Evolutionary conservation across 192 early-diverging fungal genomes (phyloP).

Genomic region (Coemansia sp.): DNA sequence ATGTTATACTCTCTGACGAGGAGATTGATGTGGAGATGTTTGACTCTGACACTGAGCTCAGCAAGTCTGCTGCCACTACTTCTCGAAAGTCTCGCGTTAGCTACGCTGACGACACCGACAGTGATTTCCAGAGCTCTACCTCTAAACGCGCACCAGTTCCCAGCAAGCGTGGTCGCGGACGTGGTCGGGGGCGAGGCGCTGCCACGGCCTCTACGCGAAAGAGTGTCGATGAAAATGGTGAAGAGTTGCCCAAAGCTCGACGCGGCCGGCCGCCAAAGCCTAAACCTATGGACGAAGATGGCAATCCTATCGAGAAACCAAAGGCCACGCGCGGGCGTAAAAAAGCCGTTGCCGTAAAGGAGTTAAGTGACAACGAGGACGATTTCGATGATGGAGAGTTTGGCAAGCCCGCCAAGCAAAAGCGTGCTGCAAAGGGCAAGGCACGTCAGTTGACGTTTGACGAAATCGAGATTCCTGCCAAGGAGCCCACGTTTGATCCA

Average conservation of each 20-base stretch:
- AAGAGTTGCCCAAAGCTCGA: slow-evolving; percentile 26
- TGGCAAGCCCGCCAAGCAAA: slow-evolving; percentile 9
- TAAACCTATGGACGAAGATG: slow-evolving; percentile 1
- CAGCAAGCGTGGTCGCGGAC: slow-evolving; percentile 39
- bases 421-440: slow-evolving; percentile 41
- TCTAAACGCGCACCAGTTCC: slow-evolving; percentile 30
- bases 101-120: slow-evolving; percentile 29
- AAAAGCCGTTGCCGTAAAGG: slow-evolving; percentile 14
- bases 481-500: slow-evolving; percentile 54
- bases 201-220: slow-evolving; percentile 8
- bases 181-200: slow-evolving; percentile 34
- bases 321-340: slow-evolving; percentile 43
- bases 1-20: slow-evolving; percentile 47
- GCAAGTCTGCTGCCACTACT: slow-evolving; percentile 17
- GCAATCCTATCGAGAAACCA: slow-evolving; percentile 21
- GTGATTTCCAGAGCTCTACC: slow-evolving; percentile 36
- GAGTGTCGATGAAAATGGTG: slow-evolving; percentile 18
- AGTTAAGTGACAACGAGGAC: slow-evolving; percentile 18
- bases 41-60: slow-evolving; percentile 53
- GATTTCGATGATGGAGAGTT: slow-evolving; percentile 23
- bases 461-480: slow-evolving; percentile 28
- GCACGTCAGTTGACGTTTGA: slow-evolving; percentile 47
- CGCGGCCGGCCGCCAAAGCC: slow-evolving; percentile 45
- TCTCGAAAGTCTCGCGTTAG: slow-evolving; percentile 11
- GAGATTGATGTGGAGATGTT: slow-evolving; percentile 56